Percentiles rank a stretch among this genome's conserved stretches.
Conservation (phyloP, 2,329 filamentous ascomycete genomes). For the Cladophialophora psammophila region DNA sequence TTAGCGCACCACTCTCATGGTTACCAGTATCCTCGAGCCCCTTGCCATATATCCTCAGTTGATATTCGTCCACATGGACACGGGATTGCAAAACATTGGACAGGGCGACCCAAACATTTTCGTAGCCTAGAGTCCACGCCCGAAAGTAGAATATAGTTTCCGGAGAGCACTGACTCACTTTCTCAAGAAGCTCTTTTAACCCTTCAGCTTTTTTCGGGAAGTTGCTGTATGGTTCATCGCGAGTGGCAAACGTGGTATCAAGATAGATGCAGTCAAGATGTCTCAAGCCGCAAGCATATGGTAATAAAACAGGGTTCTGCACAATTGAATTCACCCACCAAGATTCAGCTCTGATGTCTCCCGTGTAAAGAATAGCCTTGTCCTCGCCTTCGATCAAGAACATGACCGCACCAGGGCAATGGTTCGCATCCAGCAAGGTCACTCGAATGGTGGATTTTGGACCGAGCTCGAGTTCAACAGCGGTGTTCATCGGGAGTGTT, state of each 20-base stretch:
- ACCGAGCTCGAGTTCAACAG: conserved; percentile 75
- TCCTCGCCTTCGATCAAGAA: conserved; percentile 80
- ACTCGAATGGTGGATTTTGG: conserved; percentile 75
- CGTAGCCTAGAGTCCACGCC: conserved; percentile 92
- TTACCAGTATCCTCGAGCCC: conserved; percentile 57
- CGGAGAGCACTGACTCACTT: conserved; percentile 71
- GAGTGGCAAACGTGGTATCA: conserved; percentile 79
- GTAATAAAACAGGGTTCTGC: conserved; percentile 74
- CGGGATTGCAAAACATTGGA: conserved; percentile 72
- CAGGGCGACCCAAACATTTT: conserved; percentile 87
- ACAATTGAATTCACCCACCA: conserved; percentile 82
- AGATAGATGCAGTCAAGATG: conserved; percentile 83
- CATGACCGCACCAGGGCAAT: conserved; percentile 90
- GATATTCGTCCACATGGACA: conserved; percentile 86
- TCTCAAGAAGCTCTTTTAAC: conserved; percentile 73
- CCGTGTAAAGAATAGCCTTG: conserved; percentile 83
- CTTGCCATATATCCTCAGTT: conserved; percentile 73
- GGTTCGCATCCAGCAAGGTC: conserved; percentile 89
- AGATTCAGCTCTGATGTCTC: conserved; percentile 81
- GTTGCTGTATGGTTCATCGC: conserved; percentile 55
- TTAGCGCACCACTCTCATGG: conserved; percentile 70
- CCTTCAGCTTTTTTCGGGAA: conserved; percentile 76
- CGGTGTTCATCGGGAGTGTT: conserved; percentile 80
- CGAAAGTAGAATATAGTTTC: conserved; percentile 84
- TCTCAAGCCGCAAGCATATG: conserved; percentile 73